Conservation (phyloP, 257 asterid genomes). For the Solanum phureja region DNA sequence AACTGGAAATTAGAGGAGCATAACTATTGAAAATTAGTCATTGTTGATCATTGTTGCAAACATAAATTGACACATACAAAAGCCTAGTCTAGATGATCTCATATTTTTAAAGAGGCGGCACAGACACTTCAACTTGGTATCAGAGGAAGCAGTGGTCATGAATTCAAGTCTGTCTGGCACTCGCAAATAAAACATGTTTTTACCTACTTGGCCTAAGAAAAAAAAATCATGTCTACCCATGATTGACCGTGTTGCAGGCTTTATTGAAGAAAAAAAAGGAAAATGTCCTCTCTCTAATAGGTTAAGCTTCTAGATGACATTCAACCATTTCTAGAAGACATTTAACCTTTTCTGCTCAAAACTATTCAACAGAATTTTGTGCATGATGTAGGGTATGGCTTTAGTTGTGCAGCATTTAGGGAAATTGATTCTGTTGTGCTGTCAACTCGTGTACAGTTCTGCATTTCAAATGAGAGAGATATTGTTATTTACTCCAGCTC, state of each 20-base stretch:
- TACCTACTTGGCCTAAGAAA: background rate
- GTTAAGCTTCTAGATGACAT: background rate
- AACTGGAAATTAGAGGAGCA: background rate
- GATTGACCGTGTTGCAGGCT: background rate
- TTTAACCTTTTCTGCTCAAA: background rate
- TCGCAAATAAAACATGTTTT: background rate
- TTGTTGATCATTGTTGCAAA: background rate
- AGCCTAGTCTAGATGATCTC: background rate
- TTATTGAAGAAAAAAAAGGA: background rate
- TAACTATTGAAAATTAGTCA: background rate
- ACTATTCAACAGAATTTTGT: background rate
- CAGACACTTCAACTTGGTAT: background rate
- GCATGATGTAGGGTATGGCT: background rate
- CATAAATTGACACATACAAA: background rate
- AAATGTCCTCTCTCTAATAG: background rate
- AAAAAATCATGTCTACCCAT: background rate
- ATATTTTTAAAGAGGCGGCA: background rate
- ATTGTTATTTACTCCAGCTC: background rate
- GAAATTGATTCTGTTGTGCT: background rate
- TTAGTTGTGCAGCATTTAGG: background rate
- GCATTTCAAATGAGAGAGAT: background rate
- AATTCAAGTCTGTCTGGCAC: background rate
- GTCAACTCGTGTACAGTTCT: background rate
- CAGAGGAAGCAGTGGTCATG: background rate
- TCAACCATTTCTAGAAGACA: background rate